These are phyloP conservation scores for Neocatenulostroma microsporum DNA, from an alignment of 2,329 filamentous ascomycete genomes.

Conservation along the genomic window DNA sequence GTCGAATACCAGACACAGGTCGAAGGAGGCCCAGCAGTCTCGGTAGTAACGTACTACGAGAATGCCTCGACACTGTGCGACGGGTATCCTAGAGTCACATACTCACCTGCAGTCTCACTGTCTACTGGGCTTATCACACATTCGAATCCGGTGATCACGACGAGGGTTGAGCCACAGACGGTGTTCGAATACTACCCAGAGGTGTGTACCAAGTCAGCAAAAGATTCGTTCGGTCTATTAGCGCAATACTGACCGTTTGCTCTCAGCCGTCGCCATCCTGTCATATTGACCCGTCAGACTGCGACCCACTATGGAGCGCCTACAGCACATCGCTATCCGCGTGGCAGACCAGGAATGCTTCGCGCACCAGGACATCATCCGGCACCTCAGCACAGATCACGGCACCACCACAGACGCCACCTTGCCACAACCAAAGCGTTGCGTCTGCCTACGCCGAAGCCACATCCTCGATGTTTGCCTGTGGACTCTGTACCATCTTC, in stretches of 20 bases:
- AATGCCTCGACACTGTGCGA: conserved; percentile 26
- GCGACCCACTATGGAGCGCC: conserved; percentile 21
- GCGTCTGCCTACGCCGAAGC: conserved; percentile 9
- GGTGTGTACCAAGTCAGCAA: too few species aligned
- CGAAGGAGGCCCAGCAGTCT: conserved; percentile 14
- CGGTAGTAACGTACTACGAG: conserved; percentile 20
- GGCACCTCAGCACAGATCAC: conserved; percentile 8
- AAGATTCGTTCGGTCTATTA: too few species aligned
- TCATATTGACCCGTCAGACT: conserved; percentile 20
- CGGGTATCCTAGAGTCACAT: conserved; percentile 21
- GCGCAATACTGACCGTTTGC: too few species aligned
- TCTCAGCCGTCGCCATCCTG: conserved; percentile 18
- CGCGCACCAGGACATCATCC: neutral
- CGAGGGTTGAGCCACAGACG: conserved; percentile 9
- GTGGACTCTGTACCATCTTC: conserved; percentile 26
- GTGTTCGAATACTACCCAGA: conserved; percentile 11
- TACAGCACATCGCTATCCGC: conserved; percentile 17
- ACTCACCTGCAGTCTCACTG: conserved; percentile 18
- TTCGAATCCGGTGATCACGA: conserved; percentile 7
- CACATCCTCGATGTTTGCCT: conserved; percentile 17
- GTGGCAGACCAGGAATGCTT: conserved; percentile 6
- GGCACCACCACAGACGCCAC: conserved; percentile 17
- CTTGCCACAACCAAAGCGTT: conserved; percentile 17
- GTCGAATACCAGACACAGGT: conserved; percentile 7
- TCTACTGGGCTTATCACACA: conserved; percentile 13